Evolutionary conservation across 192 early-diverging fungal species (phyloP).

Genomic region (Coemansia sp.): DNA sequence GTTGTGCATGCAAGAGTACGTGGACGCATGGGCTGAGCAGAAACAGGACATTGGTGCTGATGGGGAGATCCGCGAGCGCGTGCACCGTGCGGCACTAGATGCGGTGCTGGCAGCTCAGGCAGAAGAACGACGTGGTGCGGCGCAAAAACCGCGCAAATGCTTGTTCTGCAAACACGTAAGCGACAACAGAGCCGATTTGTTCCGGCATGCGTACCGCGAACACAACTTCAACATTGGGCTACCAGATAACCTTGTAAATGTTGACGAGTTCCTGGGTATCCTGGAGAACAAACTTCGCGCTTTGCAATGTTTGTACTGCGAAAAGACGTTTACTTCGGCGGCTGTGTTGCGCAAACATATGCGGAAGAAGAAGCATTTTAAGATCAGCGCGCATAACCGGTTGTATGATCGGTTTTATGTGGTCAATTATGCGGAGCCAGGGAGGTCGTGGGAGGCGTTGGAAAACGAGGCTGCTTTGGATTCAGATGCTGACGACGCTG

Average conservation of each 20-base stretch:
- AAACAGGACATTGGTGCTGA: conserved; percentile 45
- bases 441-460: conserved; percentile 87
- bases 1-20: conserved; percentile 72
- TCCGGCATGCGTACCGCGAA: conserved; percentile 86
- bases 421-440: conserved; percentile 88
- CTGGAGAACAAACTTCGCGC: conserved; percentile 69
- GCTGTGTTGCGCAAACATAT: conserved; percentile 93
- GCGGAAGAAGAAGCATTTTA: conserved; percentile 98
- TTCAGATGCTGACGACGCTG: conserved; percentile 58
- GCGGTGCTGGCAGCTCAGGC: conserved; percentile 75
- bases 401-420: conserved; percentile 94
- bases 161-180: conserved; percentile 89
- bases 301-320: conserved; percentile 89
- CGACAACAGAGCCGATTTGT: conserved; percentile 67
- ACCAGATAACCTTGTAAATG: conserved; percentile 85
- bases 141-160: conserved; percentile 73
- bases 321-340: conserved; percentile 84
- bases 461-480: conserved; percentile 80
- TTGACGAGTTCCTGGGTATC: conserved; percentile 77
- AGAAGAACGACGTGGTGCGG: conserved; percentile 65
- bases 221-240: conserved; percentile 95
- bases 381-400: conserved; percentile 85
- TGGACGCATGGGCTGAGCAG: conserved; percentile 68
- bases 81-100: conserved; percentile 70
- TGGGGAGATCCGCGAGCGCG: conserved; percentile 66